phyloP scores from a whole-genome alignment of 352 stramenopile species.

The Phytopythium chamaehyphon region DNA sequence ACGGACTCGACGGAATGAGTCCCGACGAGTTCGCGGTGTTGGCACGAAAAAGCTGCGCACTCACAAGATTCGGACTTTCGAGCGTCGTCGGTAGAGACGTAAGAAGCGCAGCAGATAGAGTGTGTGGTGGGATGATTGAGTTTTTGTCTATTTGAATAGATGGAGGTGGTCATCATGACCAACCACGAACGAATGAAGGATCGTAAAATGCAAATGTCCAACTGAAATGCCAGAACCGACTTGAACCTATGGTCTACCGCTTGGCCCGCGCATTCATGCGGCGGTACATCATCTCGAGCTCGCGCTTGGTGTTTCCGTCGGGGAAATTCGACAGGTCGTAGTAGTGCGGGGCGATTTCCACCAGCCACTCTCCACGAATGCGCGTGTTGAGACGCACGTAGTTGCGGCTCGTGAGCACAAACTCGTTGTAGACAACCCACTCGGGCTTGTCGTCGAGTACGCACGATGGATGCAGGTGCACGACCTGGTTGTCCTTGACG shows the following conservation, averaged over 20 bases:
- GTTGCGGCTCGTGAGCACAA: slow-evolving; percentile 98
- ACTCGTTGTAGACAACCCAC: slow-evolving; percentile 99
- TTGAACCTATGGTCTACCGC: slow-evolving; percentile 13
- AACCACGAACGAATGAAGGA: neutral
- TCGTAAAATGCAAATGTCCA: neutral
- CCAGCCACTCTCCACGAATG: slow-evolving; percentile 91
- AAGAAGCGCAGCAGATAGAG: neutral
- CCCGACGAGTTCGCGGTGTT: slow-evolving; percentile 15
- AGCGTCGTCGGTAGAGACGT: slow-evolving; percentile 4
- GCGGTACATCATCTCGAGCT: slow-evolving; percentile 89
- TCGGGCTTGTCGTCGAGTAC: slow-evolving; percentile 95
- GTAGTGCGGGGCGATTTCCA: slow-evolving; percentile 95
- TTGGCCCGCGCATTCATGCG: slow-evolving; percentile 36
- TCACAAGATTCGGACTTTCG: slow-evolving; percentile 46
- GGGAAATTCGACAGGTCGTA: slow-evolving; percentile 98
- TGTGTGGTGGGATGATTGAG: neutral
- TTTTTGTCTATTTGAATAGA: slow-evolving; percentile 5
- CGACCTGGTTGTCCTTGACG: slow-evolving; percentile 99
- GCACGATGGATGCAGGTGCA: slow-evolving; percentile 96
- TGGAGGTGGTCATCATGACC: neutral
- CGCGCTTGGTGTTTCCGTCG: slow-evolving; percentile 92
- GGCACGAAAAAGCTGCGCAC: slow-evolving; percentile 58
- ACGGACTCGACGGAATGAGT: slow-evolving; percentile 10
- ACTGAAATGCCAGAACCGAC: neutral
- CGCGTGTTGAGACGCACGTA: slow-evolving; percentile 98